These are phyloP conservation scores for Tardiomyces depauwii DNA, from an alignment of 1,139 yeast species.

Conservation along the genomic window DNA sequence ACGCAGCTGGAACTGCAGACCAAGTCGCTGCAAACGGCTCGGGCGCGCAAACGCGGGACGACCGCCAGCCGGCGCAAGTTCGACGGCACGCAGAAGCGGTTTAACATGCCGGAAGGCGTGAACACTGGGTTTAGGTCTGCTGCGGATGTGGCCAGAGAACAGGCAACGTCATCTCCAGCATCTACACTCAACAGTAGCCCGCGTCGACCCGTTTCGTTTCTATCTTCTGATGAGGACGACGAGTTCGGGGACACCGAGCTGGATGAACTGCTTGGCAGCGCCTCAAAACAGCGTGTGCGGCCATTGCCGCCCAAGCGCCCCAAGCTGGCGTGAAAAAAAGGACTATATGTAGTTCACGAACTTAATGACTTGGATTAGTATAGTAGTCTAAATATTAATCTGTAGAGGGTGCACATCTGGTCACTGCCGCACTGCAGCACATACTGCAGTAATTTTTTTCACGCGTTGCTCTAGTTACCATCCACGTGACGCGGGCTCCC, in stretches of 20 bases:
- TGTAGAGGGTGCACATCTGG: too few relatives aligned
- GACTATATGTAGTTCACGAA: too few relatives aligned
- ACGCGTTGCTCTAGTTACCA: too few relatives aligned
- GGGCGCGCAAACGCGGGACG: conserved; percentile 5
- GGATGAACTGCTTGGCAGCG: neutral
- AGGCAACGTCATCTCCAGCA: neutral
- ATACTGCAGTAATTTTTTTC: too few relatives aligned
- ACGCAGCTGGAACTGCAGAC: conserved; percentile 40
- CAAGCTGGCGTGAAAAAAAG: too few relatives aligned
- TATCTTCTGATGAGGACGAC: neutral
- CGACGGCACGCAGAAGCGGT: conserved; percentile 18
- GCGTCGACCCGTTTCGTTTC: neutral
- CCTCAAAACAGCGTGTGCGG: too few relatives aligned
- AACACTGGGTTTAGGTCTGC: conserved; percentile 43
- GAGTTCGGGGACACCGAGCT: neutral
- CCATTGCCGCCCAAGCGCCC: too few relatives aligned
- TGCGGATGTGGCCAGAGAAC: neutral
- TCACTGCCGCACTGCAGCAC: too few relatives aligned
- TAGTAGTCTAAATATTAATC: too few relatives aligned
- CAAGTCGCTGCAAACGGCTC: conserved; percentile 25
- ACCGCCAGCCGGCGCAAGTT: conserved; percentile 6
- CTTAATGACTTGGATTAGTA: too few relatives aligned
- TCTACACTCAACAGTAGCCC: neutral
- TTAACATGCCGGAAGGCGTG: conserved; percentile 74
- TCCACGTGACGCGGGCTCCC: neutral